Base-by-base conservation (phyloP, 2,329 filamentous ascomycete genomes). In the Bimuria novae-zelandiae region DNA sequence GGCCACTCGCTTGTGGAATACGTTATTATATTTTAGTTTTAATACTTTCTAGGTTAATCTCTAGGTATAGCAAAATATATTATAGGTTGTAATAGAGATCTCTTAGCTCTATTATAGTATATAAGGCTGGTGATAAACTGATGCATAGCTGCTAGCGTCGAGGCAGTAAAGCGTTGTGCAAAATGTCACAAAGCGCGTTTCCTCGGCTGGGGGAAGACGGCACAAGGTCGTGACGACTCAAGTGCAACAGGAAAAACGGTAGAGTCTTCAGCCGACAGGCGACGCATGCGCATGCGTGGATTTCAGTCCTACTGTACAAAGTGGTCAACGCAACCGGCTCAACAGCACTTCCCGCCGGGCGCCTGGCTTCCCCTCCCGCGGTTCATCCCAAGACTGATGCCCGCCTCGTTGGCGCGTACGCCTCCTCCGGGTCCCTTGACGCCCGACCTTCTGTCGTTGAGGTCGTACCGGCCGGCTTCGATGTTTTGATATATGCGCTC, bases 401-500 rank as follows among this genome's bases (percentile, higher is more conserved):
- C 71, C 2, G 69, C 76, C 12, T 66, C 68, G 56, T 75, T 77
- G 7, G 69, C 72, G 48, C 72, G 75, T 47, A 73, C 59, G 72
- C 63, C 85, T 71, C 59, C 82, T 75, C n/a, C n/a, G n/a, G 60
- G 87, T 75, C 49, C 88, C 73, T 97, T 97, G 56, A 99, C 92
- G 22, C 94, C 94, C 56, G 89, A 93, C 69, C 92, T 84, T 68
- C 93, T 83, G 74, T 97, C 93, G 70, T 96, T 96, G 62, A 97
- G 78, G 76, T 99, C 92, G 72, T 97, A 97, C 71, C 86, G 90
- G 10, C 94, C 94, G 1, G 90, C 90, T 78, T 97, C 91, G 57
- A 99, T 97, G 68, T 97, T 97, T 72, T 93, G 87, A 71, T 95
- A 96, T 78, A 99, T 97, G 74, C 92, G 83, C 79, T 97, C 92